These are phyloP conservation scores for Candida chilensis DNA, from an alignment of 805 yeast genomes.

Conservation along the genomic window DNA sequence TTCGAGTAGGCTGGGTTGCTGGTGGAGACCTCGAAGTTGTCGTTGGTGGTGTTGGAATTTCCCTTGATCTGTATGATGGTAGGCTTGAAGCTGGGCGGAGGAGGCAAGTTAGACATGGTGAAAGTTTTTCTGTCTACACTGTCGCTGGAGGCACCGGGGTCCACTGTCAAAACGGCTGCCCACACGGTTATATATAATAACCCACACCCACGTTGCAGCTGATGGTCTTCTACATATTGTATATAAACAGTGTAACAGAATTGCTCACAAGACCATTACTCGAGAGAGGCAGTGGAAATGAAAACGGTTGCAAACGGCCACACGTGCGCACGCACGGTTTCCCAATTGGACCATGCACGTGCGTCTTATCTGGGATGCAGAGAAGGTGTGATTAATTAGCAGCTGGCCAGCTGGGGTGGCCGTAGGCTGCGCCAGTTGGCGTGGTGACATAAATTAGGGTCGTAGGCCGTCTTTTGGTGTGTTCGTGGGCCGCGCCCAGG, in stretches of 20 bases:
- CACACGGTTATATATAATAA: too few species aligned
- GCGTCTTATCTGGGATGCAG: too few species aligned
- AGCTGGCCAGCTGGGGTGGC: too few species aligned
- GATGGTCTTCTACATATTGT: too few species aligned
- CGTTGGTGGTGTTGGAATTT: conserved; percentile 18
- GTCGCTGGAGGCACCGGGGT: neutral
- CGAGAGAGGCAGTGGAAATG: neutral
- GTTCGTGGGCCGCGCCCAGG: too few species aligned
- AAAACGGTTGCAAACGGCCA: neutral
- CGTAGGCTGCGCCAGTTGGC: too few species aligned
- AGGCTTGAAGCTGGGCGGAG: conserved; percentile 38
- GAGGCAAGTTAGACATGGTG: conserved; percentile 19
- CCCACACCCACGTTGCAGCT: too few species aligned
- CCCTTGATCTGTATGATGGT: conserved; percentile 33
- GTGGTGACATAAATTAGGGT: too few species aligned
- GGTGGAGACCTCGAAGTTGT: conserved; percentile 10
- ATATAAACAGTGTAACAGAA: too few species aligned
- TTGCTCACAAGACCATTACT: neutral
- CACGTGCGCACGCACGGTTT: neutral
- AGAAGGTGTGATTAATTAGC: too few species aligned
- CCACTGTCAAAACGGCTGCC: neutral
- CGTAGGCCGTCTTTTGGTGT: too few species aligned
- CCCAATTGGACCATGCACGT: too few species aligned
- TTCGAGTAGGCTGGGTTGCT: neutral
- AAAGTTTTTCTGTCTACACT: neutral